phyloP scores from a whole-genome alignment of 2,329 filamentous ascomycete genomes.

The Trichophyton verrucosum region DNA sequence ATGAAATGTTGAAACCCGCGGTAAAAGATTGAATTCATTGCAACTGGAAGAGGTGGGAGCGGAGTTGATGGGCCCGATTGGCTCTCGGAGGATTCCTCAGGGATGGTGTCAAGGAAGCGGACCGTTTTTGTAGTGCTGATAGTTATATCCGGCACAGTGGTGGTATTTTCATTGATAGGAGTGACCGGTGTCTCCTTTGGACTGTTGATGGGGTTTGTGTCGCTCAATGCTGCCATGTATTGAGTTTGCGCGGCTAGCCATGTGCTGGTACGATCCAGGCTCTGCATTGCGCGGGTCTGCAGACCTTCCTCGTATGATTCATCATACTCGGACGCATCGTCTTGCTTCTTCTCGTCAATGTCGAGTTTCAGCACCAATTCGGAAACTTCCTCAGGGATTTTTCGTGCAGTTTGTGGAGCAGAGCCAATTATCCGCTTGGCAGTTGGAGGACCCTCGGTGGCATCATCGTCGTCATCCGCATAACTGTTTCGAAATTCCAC shows the following conservation, averaged over 20 bases:
- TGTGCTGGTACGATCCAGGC: slow-evolving; percentile 69
- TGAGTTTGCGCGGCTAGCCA: slow-evolving; percentile 71
- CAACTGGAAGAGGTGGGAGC: slow-evolving; percentile 30
- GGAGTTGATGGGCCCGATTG: slow-evolving; percentile 4
- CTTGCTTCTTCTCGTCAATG: slow-evolving; percentile 17
- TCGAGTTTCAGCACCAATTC: slow-evolving; percentile 16
- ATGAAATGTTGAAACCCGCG: slow-evolving; percentile 69
- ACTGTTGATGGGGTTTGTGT: slow-evolving; percentile 41
- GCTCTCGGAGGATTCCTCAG: slow-evolving; percentile 31
- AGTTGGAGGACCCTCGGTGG: slow-evolving; percentile 23
- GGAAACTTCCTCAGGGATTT: slow-evolving; percentile 33
- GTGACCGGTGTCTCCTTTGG: slow-evolving; percentile 13
- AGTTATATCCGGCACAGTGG: not conserved
- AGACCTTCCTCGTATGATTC: slow-evolving; percentile 64
- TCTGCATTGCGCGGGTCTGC: slow-evolving; percentile 55
- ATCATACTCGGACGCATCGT: slow-evolving; percentile 50
- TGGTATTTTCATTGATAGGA: not conserved
- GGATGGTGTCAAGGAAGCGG: slow-evolving; percentile 23
- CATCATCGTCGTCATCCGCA: slow-evolving; percentile 22
- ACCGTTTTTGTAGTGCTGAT: slow-evolving; percentile 20
- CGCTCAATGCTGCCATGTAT: slow-evolving; percentile 48
- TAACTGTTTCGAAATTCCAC: slow-evolving; percentile 45
- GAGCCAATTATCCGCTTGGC: slow-evolving; percentile 35
- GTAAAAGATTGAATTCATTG: slow-evolving; percentile 71
- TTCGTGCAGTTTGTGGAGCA: slow-evolving; percentile 56